Conservation (phyloP, 2,329 filamentous ascomycete genomes). For the Diaporthe ilicicola region DNA sequence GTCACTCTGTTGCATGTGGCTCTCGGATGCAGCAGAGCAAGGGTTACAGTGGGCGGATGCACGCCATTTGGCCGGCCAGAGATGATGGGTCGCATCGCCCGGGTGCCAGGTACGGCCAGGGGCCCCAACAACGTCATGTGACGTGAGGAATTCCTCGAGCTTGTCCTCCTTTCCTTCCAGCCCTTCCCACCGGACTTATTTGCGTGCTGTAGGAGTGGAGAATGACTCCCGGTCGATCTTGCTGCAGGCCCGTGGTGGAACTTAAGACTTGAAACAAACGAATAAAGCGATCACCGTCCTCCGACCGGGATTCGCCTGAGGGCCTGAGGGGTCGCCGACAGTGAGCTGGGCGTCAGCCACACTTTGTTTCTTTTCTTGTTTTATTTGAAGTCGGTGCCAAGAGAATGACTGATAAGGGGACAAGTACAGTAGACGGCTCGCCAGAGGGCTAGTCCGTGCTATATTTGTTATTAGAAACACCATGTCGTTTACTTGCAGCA, state of each 20-base stretch:
- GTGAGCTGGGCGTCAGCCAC: slow-evolving; percentile 2
- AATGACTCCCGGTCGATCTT: slow-evolving; percentile 18
- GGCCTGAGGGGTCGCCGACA: slow-evolving; percentile 15
- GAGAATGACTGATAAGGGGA: background rate
- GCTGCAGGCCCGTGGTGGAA: slow-evolving; percentile 21
- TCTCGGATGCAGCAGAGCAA: slow-evolving; percentile 15
- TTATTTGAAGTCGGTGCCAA: slow-evolving; percentile 10
- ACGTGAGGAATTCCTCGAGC: slow-evolving; percentile 5
- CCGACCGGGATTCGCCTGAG: slow-evolving; percentile 3
- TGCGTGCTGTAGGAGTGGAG: slow-evolving; percentile 15
- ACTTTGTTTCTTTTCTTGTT: slow-evolving; percentile 7
- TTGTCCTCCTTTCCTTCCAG: background rate
- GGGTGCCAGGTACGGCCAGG: slow-evolving; percentile 7
- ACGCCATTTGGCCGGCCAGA: slow-evolving; percentile 2
- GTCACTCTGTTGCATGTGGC: slow-evolving; percentile 13
- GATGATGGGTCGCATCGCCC: slow-evolving; percentile 10
- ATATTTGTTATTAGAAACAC: slow-evolving; percentile 8
- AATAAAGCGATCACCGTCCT: slow-evolving; percentile 26
- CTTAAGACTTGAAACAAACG: slow-evolving; percentile 31
- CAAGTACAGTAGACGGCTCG: background rate
- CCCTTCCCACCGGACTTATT: background rate
- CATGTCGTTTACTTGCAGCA: slow-evolving; percentile 1
- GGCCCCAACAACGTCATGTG: slow-evolving; percentile 15
- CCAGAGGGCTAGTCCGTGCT: slow-evolving; percentile 1
- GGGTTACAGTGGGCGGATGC: slow-evolving; percentile 20